Percentiles rank a stretch among this genome's conserved stretches.
phyloP scores from a whole-genome alignment of 2,329 filamentous ascomycete species.

The Aspergillus nomiae region DNA sequence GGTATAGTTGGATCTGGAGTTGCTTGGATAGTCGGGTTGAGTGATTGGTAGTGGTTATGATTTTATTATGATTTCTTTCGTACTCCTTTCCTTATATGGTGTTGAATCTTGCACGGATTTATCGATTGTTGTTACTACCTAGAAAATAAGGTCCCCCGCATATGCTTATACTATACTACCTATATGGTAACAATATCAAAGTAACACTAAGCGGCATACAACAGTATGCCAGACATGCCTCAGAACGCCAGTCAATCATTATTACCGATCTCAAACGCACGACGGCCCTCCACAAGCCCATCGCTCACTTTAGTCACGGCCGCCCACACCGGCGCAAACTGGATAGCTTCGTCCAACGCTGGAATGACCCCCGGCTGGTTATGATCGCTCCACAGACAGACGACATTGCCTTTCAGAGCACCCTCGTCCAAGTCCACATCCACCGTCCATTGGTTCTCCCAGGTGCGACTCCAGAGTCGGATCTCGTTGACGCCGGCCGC shows the following conservation, averaged over 20 bases:
- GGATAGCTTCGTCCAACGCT: constrained; percentile 75
- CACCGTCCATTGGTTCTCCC: constrained; percentile 67
- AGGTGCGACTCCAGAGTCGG: constrained; percentile 79
- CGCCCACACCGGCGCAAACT: constrained; percentile 79
- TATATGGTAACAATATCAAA: not conserved
- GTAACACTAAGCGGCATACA: not conserved
- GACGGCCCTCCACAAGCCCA: constrained; percentile 79
- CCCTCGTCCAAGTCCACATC: constrained; percentile 27
- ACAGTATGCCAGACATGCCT: not conserved
- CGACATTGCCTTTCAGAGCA: constrained; percentile 63
- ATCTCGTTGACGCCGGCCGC: constrained; percentile 67
- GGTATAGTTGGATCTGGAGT: too few relatives aligned
- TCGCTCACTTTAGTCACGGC: constrained; percentile 73
- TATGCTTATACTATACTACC: constrained; percentile 1
- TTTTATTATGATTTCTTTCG: not conserved
- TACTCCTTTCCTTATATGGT: too few relatives aligned
- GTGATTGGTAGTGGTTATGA: not conserved
- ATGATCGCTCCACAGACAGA: constrained; percentile 86
- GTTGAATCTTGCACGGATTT: not conserved
- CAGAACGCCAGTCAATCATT: not conserved
- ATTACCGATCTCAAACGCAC: constrained; percentile 59
- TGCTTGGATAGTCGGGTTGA: too few relatives aligned
- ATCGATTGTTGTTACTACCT: not conserved
- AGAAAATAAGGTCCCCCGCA: not conserved
- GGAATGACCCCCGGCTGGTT: constrained; percentile 74